phyloP scores from a whole-genome alignment of 2,329 filamentous ascomycete species.

The Ambrosiella xylebori region DNA sequence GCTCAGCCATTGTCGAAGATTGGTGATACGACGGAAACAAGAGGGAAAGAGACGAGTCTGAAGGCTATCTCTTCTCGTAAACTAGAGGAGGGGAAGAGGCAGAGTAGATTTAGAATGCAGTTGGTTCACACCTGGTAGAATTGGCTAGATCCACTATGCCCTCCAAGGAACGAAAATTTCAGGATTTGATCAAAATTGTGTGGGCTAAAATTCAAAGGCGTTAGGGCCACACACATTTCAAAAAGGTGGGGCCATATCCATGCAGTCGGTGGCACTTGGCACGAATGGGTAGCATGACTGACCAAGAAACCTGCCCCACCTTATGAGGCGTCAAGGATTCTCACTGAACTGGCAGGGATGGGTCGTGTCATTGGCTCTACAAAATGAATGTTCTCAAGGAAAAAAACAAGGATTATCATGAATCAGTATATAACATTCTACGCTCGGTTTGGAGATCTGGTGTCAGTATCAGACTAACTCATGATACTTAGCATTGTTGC shows the following conservation, averaged over 20 bases:
- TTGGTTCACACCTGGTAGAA: slow-evolving; percentile 12
- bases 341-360: not conserved
- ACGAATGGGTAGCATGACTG: not conserved
- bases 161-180: slow-evolving; percentile 12
- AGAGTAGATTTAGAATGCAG: slow-evolving; percentile 13
- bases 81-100: slow-evolving; percentile 12
- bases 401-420: no score
- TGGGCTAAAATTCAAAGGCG: slow-evolving; percentile 13
- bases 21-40: slow-evolving; percentile 11
- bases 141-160: slow-evolving; percentile 13
- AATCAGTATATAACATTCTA: no score
- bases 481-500: no score
- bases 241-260: slow-evolving; percentile 9
- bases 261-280: not conserved
- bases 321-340: not conserved
- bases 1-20: slow-evolving; percentile 54
- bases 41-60: slow-evolving; percentile 14
- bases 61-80: slow-evolving; percentile 15
- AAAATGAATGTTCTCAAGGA: no score
- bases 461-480: no score
- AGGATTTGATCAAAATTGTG: slow-evolving; percentile 14
- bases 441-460: no score
- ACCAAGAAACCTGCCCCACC: not conserved
- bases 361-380: not conserved
- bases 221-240: slow-evolving; percentile 13